Base-by-base conservation (phyloP, 768 basidiomycete species). In the Leccinum uliginosum region DNA sequence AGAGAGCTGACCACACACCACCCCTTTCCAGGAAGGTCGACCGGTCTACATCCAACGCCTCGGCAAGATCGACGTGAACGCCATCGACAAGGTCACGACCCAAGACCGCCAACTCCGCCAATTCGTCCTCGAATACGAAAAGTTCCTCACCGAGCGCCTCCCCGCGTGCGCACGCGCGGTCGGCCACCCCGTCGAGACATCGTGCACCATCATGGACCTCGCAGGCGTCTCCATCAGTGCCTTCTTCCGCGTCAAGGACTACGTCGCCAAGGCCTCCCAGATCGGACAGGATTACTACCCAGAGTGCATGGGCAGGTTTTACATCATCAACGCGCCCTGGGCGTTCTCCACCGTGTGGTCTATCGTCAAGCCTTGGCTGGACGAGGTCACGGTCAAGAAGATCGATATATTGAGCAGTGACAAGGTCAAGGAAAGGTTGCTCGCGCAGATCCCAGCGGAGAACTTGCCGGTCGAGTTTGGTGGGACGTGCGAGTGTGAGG, bases 251-350 rank as follows among this genome's bases (percentile, higher is more conserved):
- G 94, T 98, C 75, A 95, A 92, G 76, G 89, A 91, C 74, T 96
- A 93, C 77, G 89, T 98, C 44, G 81, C 78, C 59, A 73, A 82
- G 21, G 90, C 93, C 0, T 76, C 88, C 0, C 67, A 71, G 26
- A 87, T 99, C 72, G 91, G 92, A 11, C 94, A 97, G 72, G 83
- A 97, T 76, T 80, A 89, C 62, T 98, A 94, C 73, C 91, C 93
- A 1, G 92, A 96, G 72, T 84, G 80, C 62, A 93, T 98, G 96
- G 96, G 96, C 77, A 92, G 91, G 70, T 98, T 99, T 78, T 99
- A 91, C 80, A 94, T 98, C 80, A 90, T 97, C 81, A 98, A 98
- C 68, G 91, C 93, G 0, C 96, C 96, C 0, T 98, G 89, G 86
- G 80, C 85, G 51, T 99, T 99, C 78, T 82, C 83, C 51, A 82